Base-by-base conservation (phyloP, 495 filamentous ascomycete species). In the Daldinia grandis region DNA sequence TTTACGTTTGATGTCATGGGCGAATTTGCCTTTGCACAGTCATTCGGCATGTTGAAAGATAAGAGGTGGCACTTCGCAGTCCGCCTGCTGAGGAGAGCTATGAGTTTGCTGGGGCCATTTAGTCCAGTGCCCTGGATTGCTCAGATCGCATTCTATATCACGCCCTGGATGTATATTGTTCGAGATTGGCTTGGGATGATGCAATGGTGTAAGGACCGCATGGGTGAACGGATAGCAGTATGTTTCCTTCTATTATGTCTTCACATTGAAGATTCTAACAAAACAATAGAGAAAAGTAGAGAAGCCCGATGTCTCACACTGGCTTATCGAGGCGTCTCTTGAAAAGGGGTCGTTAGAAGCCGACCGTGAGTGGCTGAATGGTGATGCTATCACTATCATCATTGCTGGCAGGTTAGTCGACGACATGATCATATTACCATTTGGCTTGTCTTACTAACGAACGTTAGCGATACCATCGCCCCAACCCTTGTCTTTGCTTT, bases 1-100 rank as follows among this genome's bases (percentile, higher is more conserved):
- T 79, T 78, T 31, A 72, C 77, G 1, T 84, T 82, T 57, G 81
- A 84, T 40, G 76, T 82, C 0, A 80, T 85, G 71, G 78, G 81
- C 21, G 79, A 83, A 17, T 78, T 83, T 17, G 80, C 79, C 14
- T 83, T 84, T 69, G 77, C 57, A 4, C 38, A 12, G 10, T 76
- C 76, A 14, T 82, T 83, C 38, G 60, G 63, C 49, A 84, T 84
- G 83, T 69, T 87, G 0, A 51, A 70, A 25, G 69, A 76, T 37
- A 64, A 74, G 14, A 56, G 78, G 42, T 78, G 79, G 38, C 76
- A 79, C 61, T 78, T 73, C n/a, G 71, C 76, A 6, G 54, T 81
- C 4, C 58, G 73, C 7, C 31, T 83, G 17, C 33, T 84, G 30
- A 60, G 74, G 17, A 57, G 66, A 2, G 79, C 77, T 21, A 76